These are phyloP conservation scores for Penstemon eatonii DNA, from an alignment of 257 asterid genomes.

Conservation along the genomic window DNA sequence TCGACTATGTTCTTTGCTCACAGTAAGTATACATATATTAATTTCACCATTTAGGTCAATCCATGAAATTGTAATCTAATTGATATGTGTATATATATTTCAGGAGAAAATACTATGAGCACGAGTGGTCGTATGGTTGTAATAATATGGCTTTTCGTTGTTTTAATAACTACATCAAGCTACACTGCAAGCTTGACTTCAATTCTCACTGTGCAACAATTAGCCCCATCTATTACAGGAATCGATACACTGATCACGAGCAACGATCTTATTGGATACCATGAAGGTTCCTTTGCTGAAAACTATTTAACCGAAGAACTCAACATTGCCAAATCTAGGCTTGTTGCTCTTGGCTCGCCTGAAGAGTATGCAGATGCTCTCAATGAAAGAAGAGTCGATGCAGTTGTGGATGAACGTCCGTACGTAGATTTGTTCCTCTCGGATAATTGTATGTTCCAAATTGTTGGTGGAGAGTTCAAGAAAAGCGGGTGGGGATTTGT, in stretches of 20 bases:
- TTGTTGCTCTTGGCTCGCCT: conserved; percentile 67
- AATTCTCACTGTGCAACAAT: conserved; percentile 70
- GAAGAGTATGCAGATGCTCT: conserved; percentile 21
- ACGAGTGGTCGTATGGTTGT: conserved; percentile 74
- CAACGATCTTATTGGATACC: conserved; percentile 68
- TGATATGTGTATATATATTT: neutral
- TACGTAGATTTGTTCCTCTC: conserved; percentile 71
- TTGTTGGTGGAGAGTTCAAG: conserved; percentile 71
- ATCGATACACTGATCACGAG: conserved; percentile 64
- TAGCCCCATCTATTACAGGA: conserved; percentile 68
- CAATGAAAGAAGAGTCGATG: neutral
- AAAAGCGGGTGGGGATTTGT: conserved; percentile 85
- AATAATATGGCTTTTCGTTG: conserved; percentile 79
- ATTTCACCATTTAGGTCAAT: neutral
- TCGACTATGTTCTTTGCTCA: conserved; percentile 78
- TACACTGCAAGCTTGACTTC: conserved; percentile 85
- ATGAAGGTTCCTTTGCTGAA: conserved; percentile 71
- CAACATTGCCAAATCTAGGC: conserved; percentile 69
- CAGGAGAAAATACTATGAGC: conserved; percentile 80
- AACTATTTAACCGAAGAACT: conserved; percentile 64
- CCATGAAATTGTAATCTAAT: conserved; percentile 7
- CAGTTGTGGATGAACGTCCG: conserved; percentile 46
- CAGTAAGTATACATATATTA: conserved; percentile 46
- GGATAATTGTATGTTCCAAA: conserved; percentile 54
- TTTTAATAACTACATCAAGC: conserved; percentile 66